Evolutionary conservation across 805 yeast genomes (phyloP).

Genomic region (Starmerella potacharoeniae): DNA sequence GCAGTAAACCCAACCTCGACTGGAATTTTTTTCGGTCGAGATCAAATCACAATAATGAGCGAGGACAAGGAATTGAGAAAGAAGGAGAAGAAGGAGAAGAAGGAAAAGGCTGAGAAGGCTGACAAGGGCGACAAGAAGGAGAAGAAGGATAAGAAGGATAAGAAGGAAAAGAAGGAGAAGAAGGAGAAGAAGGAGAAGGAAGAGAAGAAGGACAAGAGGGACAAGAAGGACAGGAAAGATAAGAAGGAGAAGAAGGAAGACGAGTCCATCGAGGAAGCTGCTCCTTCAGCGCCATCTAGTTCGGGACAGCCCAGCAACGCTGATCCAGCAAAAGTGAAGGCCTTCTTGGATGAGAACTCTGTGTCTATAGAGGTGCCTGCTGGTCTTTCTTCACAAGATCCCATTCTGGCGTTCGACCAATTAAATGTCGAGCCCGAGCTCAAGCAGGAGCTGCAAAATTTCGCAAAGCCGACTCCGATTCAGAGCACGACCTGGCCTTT

Average conservation of each 20-base stretch:
- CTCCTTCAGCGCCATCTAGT: constrained; percentile 6
- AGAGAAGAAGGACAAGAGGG: constrained; percentile 29
- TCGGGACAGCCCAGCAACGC: constrained; percentile 16
- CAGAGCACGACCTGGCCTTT: constrained; percentile 95
- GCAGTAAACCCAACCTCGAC: constrained; percentile 4
- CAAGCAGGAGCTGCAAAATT: constrained; percentile 50
- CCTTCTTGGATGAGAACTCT: constrained; percentile 58
- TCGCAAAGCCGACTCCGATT: constrained; percentile 89
- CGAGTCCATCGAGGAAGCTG: constrained; percentile 23
- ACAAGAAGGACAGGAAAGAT: constrained; percentile 27
- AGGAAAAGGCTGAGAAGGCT: constrained; percentile 8
- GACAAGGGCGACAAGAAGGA: constrained; percentile 11
- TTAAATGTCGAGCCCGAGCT: constrained; percentile 47
- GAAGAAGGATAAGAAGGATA: constrained; percentile 22
- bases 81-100: constrained; percentile 31
- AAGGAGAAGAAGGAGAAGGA: constrained; percentile 24
- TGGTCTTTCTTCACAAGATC: constrained; percentile 36
- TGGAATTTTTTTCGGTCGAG: background rate
- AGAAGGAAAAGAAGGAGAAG: constrained; percentile 24
- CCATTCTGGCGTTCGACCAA: constrained; percentile 56
- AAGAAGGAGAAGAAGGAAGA: constrained; percentile 24
- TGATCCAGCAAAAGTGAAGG: constrained; percentile 35
- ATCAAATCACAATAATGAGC: constrained; percentile 33
- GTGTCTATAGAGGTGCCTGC: constrained; percentile 59
- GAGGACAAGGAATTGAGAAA: constrained; percentile 19